Percentiles rank a stretch among this genome's conserved stretches.
Evolutionary conservation across 1,284 basidiomycete genomes (phyloP).

Genomic region (Cutaneotrichosporon arboriforme): DNA sequence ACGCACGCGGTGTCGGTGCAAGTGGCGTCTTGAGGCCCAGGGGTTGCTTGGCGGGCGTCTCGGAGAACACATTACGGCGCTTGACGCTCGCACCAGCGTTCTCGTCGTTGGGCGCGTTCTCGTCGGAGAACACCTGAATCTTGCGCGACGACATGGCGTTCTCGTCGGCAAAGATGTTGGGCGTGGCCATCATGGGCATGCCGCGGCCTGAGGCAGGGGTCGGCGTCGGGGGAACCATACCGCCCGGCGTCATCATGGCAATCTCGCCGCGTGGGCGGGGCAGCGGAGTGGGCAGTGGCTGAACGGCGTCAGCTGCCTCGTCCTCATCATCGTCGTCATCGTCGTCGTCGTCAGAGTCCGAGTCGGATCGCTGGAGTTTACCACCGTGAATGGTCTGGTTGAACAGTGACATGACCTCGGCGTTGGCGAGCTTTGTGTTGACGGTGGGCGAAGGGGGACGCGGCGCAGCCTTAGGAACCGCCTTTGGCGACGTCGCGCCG

Average conservation of each 20-base stretch:
- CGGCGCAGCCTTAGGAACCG: slow-evolving; percentile 17
- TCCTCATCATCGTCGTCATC: slow-evolving; percentile 49
- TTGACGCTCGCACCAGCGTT: slow-evolving; percentile 14
- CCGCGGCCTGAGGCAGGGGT: slow-evolving; percentile 31
- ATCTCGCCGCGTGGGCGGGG: slow-evolving; percentile 23
- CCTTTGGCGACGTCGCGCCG: slow-evolving; percentile 39
- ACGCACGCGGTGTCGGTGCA: slow-evolving; percentile 26
- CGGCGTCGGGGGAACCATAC: slow-evolving; percentile 46
- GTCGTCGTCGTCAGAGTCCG: slow-evolving; percentile 30
- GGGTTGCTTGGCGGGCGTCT: slow-evolving; percentile 41
- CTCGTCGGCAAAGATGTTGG: slow-evolving; percentile 11
- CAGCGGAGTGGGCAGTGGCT: slow-evolving; percentile 37
- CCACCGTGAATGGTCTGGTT: slow-evolving; percentile 61
- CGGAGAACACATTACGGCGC: slow-evolving; percentile 40
- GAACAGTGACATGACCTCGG: slow-evolving; percentile 90
- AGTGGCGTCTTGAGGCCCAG: slow-evolving; percentile 22
- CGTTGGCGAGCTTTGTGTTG: slow-evolving; percentile 82
- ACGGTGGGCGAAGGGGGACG: slow-evolving; percentile 64
- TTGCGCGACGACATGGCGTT: neutral
- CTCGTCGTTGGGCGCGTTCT: slow-evolving; percentile 18
- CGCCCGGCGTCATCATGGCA: slow-evolving; percentile 36
- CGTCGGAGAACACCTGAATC: slow-evolving; percentile 22
- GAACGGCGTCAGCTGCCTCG: slow-evolving; percentile 31
- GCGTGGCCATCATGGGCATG: neutral
- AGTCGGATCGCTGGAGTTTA: slow-evolving; percentile 44